These are phyloP conservation scores for Claviceps spartinae DNA, from an alignment of 2,329 filamentous ascomycete species.

Conservation along the genomic window DNA sequence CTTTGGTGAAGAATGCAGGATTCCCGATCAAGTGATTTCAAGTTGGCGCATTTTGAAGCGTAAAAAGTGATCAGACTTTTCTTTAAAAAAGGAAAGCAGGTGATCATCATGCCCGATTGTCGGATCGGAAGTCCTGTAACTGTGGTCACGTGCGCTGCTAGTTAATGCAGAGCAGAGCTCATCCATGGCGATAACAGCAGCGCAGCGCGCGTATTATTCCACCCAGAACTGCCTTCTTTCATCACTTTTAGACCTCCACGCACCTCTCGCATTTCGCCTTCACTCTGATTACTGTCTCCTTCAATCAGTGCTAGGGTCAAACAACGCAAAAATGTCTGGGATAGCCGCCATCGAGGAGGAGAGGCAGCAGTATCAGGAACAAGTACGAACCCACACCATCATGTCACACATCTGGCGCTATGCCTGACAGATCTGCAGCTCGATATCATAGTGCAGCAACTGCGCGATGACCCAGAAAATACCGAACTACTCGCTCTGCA, in stretches of 20 bases:
- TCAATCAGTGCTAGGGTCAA: neutral
- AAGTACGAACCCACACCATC: constrained; percentile 24
- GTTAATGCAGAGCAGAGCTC: neutral
- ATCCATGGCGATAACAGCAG: neutral
- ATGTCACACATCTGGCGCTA: neutral
- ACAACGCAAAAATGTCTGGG: constrained; percentile 14
- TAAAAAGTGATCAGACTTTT: too few species aligned
- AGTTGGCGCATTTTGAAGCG: too few species aligned
- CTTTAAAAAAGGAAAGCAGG: too few species aligned
- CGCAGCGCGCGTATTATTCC: neutral
- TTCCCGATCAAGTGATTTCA: too few species aligned
- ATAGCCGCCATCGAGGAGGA: constrained; percentile 35
- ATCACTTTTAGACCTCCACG: neutral
- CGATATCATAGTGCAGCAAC: constrained; percentile 60
- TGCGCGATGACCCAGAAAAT: constrained; percentile 71
- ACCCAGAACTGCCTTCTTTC: neutral
- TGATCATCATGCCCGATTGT: too few species aligned
- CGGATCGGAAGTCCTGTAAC: too few species aligned
- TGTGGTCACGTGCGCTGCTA: neutral
- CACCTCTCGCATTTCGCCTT: neutral
- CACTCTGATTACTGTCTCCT: neutral
- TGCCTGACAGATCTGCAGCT: constrained; percentile 37
- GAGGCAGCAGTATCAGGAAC: constrained; percentile 41
- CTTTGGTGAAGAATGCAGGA: too few species aligned
- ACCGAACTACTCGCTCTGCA: constrained; percentile 64